Percentiles rank a stretch among this genome's conserved stretches.
phyloP scores from a whole-genome alignment of 768 basidiomycete species.

The Leccinum variicolor region DNA sequence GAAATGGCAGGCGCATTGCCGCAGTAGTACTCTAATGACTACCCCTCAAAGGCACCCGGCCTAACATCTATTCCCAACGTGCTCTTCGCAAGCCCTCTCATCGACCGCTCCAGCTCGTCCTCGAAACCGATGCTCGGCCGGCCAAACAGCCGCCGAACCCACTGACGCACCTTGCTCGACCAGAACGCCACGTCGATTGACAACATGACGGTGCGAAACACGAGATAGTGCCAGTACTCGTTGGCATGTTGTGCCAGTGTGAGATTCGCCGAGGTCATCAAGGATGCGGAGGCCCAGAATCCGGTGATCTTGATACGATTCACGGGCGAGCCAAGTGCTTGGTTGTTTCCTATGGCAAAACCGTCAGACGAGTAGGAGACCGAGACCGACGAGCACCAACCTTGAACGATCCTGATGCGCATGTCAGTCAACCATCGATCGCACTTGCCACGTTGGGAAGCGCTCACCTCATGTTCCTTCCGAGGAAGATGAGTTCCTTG shows the following conservation, averaged over 20 bases:
- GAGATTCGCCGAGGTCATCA: constrained; percentile 45
- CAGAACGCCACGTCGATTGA: constrained; percentile 74
- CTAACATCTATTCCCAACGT: constrained; percentile 77
- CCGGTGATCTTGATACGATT: constrained; percentile 91
- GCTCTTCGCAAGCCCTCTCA: constrained; percentile 72
- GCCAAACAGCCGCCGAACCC: constrained; percentile 41
- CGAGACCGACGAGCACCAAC: constrained; percentile 8
- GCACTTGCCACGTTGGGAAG: neutral
- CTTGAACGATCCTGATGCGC: constrained; percentile 35
- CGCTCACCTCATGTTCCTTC: constrained; percentile 67
- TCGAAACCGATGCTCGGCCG: constrained; percentile 61
- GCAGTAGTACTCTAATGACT: too few relatives aligned
- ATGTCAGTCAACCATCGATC: neutral
- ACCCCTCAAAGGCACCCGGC: constrained; percentile 33
- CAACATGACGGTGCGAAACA: constrained; percentile 65
- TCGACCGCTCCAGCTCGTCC: constrained; percentile 74
- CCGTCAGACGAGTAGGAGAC: neutral
- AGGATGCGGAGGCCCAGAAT: constrained; percentile 70
- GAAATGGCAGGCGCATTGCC: too few relatives aligned
- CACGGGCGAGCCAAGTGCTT: constrained; percentile 79
- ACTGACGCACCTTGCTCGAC: constrained; percentile 50
- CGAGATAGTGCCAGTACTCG: constrained; percentile 56
- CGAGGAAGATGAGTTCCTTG: constrained; percentile 70
- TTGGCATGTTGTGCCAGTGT: constrained; percentile 38
- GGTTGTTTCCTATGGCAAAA: constrained; percentile 60